A percentile compares a stretch with the other conserved stretches of the same genome.
Conservation (phyloP, 108 stramenopile species). For the Thalassiosira profunda region DNA sequence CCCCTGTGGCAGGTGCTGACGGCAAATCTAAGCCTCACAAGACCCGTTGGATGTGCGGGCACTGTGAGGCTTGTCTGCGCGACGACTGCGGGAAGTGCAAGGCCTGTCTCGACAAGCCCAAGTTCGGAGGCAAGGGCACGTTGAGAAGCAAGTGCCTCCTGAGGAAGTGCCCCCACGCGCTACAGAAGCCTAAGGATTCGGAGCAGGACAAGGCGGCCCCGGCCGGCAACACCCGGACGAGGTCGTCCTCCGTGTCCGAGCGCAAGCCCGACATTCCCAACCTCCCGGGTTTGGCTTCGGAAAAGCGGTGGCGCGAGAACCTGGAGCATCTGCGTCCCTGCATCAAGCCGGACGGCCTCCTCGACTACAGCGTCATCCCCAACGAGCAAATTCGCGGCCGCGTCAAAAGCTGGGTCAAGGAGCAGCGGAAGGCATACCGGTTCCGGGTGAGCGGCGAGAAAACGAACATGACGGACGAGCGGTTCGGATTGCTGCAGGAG, state of each 20-base stretch:
- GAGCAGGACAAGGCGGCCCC: no score
- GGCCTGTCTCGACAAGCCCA: slow-evolving; percentile 52
- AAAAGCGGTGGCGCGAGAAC: slow-evolving; percentile 18
- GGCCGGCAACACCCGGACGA: no score
- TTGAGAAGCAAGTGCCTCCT: slow-evolving; percentile 21
- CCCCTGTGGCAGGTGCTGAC: no score
- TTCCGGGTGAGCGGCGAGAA: slow-evolving; percentile 4
- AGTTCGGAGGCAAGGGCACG: slow-evolving; percentile 61
- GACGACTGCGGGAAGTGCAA: slow-evolving; percentile 59
- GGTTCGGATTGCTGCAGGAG: slow-evolving; percentile 15
- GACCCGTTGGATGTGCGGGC: no score
- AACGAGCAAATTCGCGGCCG: slow-evolving; percentile 3
- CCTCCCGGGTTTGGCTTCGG: no score
- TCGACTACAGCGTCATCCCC: slow-evolving; percentile 17
- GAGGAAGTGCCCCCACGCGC: slow-evolving; percentile 19
- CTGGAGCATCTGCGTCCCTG: slow-evolving; percentile 9
- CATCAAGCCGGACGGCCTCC: slow-evolving; percentile 12
- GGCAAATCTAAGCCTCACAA: no score
- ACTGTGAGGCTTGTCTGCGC: slow-evolving; percentile 39
- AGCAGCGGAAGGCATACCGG: slow-evolving; percentile 58
- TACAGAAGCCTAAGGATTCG: no score
- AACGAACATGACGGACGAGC: slow-evolving; percentile 30
- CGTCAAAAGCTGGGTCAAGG: no score
- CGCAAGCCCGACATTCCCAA: no score
- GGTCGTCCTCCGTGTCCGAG: no score